phyloP scores from a whole-genome alignment of 148 eudicot genomes.

The Agrostemma githago region DNA sequence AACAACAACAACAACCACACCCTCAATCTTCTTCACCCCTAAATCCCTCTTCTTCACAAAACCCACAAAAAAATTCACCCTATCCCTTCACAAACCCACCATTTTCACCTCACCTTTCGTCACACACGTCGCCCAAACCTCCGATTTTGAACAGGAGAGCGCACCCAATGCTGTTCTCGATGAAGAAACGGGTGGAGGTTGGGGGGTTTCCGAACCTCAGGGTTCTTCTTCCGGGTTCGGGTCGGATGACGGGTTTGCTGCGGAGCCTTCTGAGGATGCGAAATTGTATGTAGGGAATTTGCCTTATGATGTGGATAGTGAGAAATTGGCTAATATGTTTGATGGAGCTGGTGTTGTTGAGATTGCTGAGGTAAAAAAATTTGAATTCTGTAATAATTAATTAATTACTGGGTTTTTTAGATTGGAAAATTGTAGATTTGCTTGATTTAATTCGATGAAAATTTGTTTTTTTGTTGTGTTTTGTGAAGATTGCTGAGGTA shows the following conservation, averaged over 20 bases:
- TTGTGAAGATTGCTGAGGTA: too few species aligned
- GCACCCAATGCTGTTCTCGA: conserved; percentile 33
- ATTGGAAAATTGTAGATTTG: neutral
- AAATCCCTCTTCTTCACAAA: conserved; percentile 37
- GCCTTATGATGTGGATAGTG: conserved; percentile 73
- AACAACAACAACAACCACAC: conserved; percentile 29
- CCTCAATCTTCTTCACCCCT: conserved; percentile 28
- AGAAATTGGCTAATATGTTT: conserved; percentile 60
- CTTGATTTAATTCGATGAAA: neutral
- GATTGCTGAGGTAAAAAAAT: conserved; percentile 51
- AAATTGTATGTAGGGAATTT: conserved; percentile 76
- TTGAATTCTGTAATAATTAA: too few species aligned
- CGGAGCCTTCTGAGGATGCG: conserved; percentile 66
- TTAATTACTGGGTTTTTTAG: neutral
- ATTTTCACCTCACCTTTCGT: conserved; percentile 18
- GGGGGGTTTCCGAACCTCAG: conserved; percentile 18
- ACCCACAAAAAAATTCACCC: conserved; percentile 41
- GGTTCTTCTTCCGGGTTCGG: conserved; percentile 15
- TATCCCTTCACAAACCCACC: conserved; percentile 29
- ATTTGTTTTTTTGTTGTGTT: too few species aligned
- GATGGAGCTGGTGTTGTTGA: conserved; percentile 80
- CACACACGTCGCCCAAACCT: conserved; percentile 38
- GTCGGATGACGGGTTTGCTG: conserved; percentile 28
- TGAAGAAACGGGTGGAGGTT: conserved; percentile 18
- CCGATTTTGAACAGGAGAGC: conserved; percentile 42